Evolutionary conservation across 257 asterid species (phyloP).

Genomic region (Nicotiana obtusifolia): DNA sequence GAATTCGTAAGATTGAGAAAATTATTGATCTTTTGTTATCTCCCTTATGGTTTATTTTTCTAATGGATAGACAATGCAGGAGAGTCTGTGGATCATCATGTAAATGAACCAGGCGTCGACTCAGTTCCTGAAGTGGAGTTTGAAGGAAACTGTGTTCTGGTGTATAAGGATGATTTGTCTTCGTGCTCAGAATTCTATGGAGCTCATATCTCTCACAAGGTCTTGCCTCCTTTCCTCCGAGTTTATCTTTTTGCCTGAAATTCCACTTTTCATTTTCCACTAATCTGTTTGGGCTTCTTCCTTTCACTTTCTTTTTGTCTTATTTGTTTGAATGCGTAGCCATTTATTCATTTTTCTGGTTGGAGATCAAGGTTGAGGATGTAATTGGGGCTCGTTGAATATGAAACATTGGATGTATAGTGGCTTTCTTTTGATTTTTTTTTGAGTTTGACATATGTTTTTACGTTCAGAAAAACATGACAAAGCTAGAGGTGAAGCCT

Average conservation of each 20-base stretch:
- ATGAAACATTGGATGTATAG: background rate
- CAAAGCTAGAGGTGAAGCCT: background rate
- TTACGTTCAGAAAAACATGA: slow-evolving; percentile 6
- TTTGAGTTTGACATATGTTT: background rate
- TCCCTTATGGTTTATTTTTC: background rate
- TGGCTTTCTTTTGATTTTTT: background rate
- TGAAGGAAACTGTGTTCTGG: slow-evolving; percentile 1
- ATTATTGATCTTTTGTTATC: background rate
- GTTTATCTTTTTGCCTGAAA: background rate
- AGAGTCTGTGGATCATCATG: background rate
- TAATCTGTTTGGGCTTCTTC: background rate
- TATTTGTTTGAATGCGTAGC: background rate
- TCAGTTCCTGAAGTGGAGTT: background rate
- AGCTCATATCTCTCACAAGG: background rate
- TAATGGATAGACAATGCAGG: background rate
- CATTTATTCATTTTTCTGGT: background rate
- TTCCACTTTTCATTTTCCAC: background rate
- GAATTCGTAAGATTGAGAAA: background rate
- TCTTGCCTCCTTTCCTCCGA: background rate
- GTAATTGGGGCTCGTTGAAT: background rate
- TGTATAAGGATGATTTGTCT: background rate
- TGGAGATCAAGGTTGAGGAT: background rate
- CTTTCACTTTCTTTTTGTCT: background rate
- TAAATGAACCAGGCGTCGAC: background rate
- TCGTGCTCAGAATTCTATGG: background rate